phyloP scores from a whole-genome alignment of 257 asterid genomes.

The Lithospermum erythrorhizon region DNA sequence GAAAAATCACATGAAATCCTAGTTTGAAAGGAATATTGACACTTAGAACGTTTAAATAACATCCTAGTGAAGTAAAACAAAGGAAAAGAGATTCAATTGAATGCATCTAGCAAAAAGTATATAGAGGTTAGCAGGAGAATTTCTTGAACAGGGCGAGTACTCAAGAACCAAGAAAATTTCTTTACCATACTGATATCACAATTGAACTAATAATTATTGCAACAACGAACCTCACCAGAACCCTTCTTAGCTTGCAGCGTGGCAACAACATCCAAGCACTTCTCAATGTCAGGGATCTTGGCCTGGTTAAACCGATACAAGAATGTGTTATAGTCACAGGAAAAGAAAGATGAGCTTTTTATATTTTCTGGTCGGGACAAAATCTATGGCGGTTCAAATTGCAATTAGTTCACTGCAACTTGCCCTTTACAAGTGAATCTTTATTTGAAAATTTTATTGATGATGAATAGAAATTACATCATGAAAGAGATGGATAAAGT shows the following conservation, averaged over 20 bases:
- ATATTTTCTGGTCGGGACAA: not conserved
- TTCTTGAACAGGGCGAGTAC: not conserved
- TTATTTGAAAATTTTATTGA: no score
- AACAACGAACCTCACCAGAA: constrained; percentile 76
- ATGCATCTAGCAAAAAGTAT: no score
- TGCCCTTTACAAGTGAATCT: not conserved
- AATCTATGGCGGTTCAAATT: not conserved
- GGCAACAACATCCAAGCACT: constrained; percentile 75
- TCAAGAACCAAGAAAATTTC: not conserved
- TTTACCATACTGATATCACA: not conserved
- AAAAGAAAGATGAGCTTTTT: constrained; percentile 2
- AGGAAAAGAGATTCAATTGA: no score
- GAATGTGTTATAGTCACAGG: constrained; percentile 7
- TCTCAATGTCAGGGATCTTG: constrained; percentile 88
- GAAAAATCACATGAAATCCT: no score
- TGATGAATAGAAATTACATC: no score
- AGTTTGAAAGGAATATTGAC: no score
- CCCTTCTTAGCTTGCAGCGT: constrained; percentile 73
- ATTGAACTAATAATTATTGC: constrained; percentile 9
- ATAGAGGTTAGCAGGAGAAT: no score
- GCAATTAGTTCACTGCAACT: not conserved
- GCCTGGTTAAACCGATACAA: constrained; percentile 36
- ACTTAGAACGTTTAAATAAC: no score
- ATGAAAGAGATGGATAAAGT: no score
- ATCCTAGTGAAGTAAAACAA: no score